Evolutionary conservation across 2,329 filamentous ascomycete species (phyloP).

Genomic region (Drechslerella stenobrocha): DNA sequence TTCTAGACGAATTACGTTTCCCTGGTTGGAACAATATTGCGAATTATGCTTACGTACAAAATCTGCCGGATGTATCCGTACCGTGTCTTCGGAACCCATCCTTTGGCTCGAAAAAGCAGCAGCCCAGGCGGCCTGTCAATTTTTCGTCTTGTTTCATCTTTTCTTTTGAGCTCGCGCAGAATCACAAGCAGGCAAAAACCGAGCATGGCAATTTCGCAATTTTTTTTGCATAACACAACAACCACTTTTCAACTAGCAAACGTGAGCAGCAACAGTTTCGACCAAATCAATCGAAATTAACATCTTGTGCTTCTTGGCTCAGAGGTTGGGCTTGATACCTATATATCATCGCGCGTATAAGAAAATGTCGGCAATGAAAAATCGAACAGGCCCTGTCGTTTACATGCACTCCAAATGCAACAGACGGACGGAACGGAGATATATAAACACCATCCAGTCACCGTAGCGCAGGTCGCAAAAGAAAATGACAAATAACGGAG

Average conservation of each 20-base stretch:
- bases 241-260: not conserved
- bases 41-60: too few relatives aligned
- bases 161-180: not conserved
- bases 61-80: too few relatives aligned
- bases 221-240: not conserved
- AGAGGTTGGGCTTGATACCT: constrained; percentile 48
- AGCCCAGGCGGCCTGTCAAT: too few relatives aligned
- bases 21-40: too few relatives aligned
- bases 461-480: not conserved
- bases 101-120: too few relatives aligned
- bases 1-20: too few relatives aligned
- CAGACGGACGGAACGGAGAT: not conserved
- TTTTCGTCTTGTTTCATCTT: too few relatives aligned
- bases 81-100: too few relatives aligned
- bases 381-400: too few relatives aligned
- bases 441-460: not conserved
- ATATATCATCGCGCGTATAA: constrained; percentile 28
- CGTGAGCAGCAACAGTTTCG: not conserved
- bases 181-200: not conserved
- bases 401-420: too few relatives aligned
- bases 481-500: constrained; percentile 6
- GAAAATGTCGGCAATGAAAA: constrained; percentile 22
- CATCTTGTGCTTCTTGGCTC: constrained; percentile 1
- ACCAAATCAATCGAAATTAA: not conserved
- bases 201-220: not conserved